Conservation (phyloP, 2,329 filamentous ascomycete genomes). For the Lachnellula arida region DNA sequence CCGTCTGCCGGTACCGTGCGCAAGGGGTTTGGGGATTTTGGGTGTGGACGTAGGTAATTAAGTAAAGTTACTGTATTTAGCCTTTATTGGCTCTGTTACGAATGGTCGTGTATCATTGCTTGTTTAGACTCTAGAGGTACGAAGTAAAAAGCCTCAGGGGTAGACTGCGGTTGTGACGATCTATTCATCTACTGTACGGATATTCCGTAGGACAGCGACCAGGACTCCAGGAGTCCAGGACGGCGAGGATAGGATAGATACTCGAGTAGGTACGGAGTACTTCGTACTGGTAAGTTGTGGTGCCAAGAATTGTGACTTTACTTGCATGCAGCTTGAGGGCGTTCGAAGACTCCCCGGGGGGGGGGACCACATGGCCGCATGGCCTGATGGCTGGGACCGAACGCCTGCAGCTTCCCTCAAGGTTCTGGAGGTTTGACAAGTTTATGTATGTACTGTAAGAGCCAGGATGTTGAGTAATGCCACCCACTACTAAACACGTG, state of each 20-base stretch:
- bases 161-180: slow-evolving; percentile 9
- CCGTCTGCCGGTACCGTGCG: too few species aligned
- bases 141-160: not conserved
- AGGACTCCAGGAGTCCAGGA: too few species aligned
- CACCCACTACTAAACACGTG: not conserved
- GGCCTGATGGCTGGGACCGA: not conserved
- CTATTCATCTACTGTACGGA: slow-evolving; percentile 7
- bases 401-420: not conserved
- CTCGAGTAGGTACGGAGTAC: too few species aligned
- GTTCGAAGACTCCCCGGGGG: not conserved
- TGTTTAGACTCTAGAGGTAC: not conserved
- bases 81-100: not conserved
- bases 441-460: not conserved
- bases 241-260: slow-evolving; percentile 1
- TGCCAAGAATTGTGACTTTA: too few species aligned
- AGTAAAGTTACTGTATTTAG: not conserved
- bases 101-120: slow-evolving; percentile 9
- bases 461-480: not conserved
- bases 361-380: slow-evolving; percentile 2
- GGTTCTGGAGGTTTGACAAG: not conserved
- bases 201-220: too few species aligned
- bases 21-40: not conserved
- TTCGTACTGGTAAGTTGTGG: too few species aligned
- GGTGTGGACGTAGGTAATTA: not conserved
- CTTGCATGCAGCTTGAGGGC: too few species aligned